Base-by-base conservation (phyloP, 129 eudicot genomes). In the Dittrichia graveolens region DNA sequence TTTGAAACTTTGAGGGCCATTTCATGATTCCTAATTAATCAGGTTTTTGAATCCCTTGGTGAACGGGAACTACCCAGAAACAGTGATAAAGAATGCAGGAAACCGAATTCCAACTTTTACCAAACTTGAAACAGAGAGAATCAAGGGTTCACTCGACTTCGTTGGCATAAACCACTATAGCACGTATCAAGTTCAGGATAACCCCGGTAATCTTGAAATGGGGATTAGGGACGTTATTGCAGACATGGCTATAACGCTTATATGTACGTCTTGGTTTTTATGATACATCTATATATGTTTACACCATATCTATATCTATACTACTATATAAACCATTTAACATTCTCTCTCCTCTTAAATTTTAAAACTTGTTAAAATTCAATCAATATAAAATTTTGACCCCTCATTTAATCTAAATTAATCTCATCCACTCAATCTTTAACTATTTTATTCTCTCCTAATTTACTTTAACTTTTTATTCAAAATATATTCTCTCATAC, bases 11-110 rank as follows among this genome's bases (percentile, higher is more conserved):
- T 24, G 31, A 24, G 31, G 31, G 31, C 2, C 31, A 24, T 24
- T 24, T 24, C 31, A 24, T 24, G 31, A n/a, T n/a, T n/a, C n/a
- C n/a, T n/a, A n/a, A n/a, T n/a, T n/a, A n/a, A n/a, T n/a, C 78
- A 90, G 96, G 95, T 46, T 85, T 73, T 2, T 87, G 52, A 70
- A 85, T 47, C 96, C 96, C 7, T 76, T 90, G 63, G 81, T 85
- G 46, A 78, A 72, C 14, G 96, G 96, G n/a, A 91, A 87, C 75
- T 90, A 90, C 79, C 96, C 96, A 6, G 87, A 79, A 39, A 67
- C 64, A 57, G 37, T 90, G 69, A 90, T 83, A 72, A 75, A 74
- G 72, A 81, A 76, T 64, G 89, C 77, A 24, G 85, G 88, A 15
- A 39, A 52, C 56, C 83, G 95, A 77, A 48, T 90, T 79, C 96